phyloP scores from a whole-genome alignment of 2,329 filamentous ascomycete species.

The Colletotrichum costaricense region DNA sequence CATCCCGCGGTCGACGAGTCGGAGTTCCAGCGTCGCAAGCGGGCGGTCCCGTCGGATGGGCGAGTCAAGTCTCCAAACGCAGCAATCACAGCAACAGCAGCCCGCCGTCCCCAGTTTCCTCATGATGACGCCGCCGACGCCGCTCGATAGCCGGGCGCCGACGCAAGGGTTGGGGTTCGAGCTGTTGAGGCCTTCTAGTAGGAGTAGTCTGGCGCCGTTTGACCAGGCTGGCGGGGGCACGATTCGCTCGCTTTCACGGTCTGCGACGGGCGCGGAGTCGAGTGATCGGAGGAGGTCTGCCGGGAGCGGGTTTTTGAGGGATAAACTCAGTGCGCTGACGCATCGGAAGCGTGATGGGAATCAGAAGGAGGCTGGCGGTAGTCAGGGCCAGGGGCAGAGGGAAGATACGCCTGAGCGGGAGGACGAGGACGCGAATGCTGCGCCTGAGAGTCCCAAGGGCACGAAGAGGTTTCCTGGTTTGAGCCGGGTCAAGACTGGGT shows the following conservation, averaged over 20 bases:
- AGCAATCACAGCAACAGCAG: slow-evolving; percentile 2
- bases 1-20: slow-evolving; percentile 57
- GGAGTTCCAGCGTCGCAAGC: slow-evolving; percentile 65
- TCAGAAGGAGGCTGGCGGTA: slow-evolving; percentile 33
- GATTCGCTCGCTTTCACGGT: slow-evolving; percentile 34
- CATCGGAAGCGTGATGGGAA: slow-evolving; percentile 39
- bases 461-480: slow-evolving; percentile 17
- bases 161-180: slow-evolving; percentile 37
- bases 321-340: slow-evolving; percentile 48
- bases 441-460: slow-evolving; percentile 19
- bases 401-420: slow-evolving; percentile 27
- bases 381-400: slow-evolving; percentile 1
- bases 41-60: slow-evolving; percentile 54
- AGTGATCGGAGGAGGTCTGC: slow-evolving; percentile 40
- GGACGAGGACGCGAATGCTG: slow-evolving; percentile 8
- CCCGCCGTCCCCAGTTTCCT: slow-evolving; percentile 52
- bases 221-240: slow-evolving; percentile 35
- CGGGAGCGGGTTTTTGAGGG: slow-evolving; percentile 47
- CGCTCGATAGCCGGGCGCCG: slow-evolving; percentile 39
- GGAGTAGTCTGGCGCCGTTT: slow-evolving; percentile 38
- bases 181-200: slow-evolving; percentile 39
- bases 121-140: slow-evolving; percentile 61
- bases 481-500: slow-evolving; percentile 30
- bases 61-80: slow-evolving; percentile 39
- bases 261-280: slow-evolving; percentile 35